Evolutionary conservation across 768 basidiomycete species (phyloP).

Genomic region (Tephrocybe sp.): DNA sequence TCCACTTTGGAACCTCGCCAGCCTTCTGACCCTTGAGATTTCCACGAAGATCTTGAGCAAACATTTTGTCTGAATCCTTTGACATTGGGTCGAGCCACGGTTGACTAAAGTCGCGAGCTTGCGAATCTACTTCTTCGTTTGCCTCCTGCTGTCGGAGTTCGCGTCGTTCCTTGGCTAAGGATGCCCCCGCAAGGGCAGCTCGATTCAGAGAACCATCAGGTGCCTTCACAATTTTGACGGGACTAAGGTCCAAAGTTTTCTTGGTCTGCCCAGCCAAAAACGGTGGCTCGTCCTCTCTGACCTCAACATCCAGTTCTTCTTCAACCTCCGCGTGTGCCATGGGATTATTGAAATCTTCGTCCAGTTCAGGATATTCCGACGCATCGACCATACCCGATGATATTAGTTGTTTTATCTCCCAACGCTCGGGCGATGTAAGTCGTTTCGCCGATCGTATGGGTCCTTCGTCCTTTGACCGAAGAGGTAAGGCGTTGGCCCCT

Average conservation of each 20-base stretch:
- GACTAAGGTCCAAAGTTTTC: slow-evolving; percentile 91
- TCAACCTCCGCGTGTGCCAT: slow-evolving; percentile 85
- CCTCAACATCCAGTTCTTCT: slow-evolving; percentile 96
- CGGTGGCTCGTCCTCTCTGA: slow-evolving; percentile 94
- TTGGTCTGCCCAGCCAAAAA: slow-evolving; percentile 98
- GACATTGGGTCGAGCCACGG: slow-evolving; percentile 99
- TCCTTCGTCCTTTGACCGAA: slow-evolving; percentile 54
- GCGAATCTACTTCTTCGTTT: slow-evolving; percentile 92
- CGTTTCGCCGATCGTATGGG: slow-evolving; percentile 81
- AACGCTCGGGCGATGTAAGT: slow-evolving; percentile 93
- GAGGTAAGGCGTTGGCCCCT: slow-evolving; percentile 86
- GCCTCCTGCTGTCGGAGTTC: slow-evolving; percentile 93
- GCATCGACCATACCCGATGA: slow-evolving; percentile 91
- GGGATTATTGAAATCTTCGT: slow-evolving; percentile 81
- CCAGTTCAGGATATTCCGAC: slow-evolving; percentile 91
- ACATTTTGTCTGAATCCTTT: slow-evolving; percentile 78
- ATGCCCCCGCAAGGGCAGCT: slow-evolving; percentile 91
- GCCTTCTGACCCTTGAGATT: slow-evolving; percentile 82
- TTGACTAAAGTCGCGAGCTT: slow-evolving; percentile 91
- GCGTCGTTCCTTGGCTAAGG: slow-evolving; percentile 91
- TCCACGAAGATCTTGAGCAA: slow-evolving; percentile 91
- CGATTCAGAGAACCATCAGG: slow-evolving; percentile 97
- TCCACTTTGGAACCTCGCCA: slow-evolving; percentile 86
- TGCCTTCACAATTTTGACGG: slow-evolving; percentile 97
- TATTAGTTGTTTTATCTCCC: slow-evolving; percentile 99